Evolutionary conservation across 345 rosid genomes (phyloP), one percentile per base, ranked within the genome.

Genomic region (Dimocarpus longan): DNA sequence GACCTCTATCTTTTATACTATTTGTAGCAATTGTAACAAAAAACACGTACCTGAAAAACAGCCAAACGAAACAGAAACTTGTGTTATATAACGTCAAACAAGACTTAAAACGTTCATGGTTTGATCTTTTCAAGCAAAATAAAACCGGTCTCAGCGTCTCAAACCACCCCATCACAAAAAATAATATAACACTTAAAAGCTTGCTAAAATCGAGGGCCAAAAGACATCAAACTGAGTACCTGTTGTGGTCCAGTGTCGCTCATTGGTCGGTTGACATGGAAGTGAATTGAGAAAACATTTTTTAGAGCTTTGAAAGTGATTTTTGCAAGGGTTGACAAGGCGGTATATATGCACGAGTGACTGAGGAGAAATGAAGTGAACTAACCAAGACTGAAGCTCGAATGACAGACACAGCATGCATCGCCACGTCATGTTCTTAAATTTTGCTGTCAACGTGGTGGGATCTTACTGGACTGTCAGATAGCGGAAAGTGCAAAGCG

Each of bases 301-400:
- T 22, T 4, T 56, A 54, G 60, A 56, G 15, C 39, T 22, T 10
- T 6, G 54, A 66, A 73, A 5, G 11, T 70, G 73, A 9, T 13
- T 16, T 74, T 50, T 72, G 22, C 28, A 15, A 32, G 37, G 37
- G 37, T 32, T 32, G 46, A 32, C 78, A 64, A 76, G 78, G 78
- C 19, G 37, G 10, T 11, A 24, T 6, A 18, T n/a, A 26, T 60
- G 28, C 18, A 16, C 8, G 19, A 48, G 71, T 1, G 2, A 24
- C 24, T 5, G 44, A 65, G 44, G 5, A 2, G 7, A 2, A 7
- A 8, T 48, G 46, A 15, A 46, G 6, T 74, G 22, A 52, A 65
- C 71, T 0, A 0, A 1, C 0, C 4, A 5, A 6, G 50, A 4
- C 16, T 10, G 12, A 37, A 21, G 6, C 19, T 12, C 13, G 10